A percentile compares a stretch with the other conserved stretches of the same genome.
phyloP scores from a whole-genome alignment of 305 asterid genomes.

The Salvia sclarea region DNA sequence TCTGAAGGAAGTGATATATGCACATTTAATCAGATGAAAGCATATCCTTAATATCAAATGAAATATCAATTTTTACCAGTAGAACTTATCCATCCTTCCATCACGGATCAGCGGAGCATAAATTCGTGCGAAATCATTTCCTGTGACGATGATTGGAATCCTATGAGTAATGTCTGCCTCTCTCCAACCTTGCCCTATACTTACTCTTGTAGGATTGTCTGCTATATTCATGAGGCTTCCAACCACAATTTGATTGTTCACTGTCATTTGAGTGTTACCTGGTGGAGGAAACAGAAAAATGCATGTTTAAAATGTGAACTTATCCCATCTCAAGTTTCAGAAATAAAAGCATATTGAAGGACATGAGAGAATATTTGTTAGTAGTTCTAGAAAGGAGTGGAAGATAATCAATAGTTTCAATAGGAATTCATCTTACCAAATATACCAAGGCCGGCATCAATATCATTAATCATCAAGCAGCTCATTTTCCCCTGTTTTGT shows the following conservation, averaged over 20 bases:
- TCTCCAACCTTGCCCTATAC: conserved; percentile 92
- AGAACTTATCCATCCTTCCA: conserved; percentile 96
- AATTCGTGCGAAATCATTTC: conserved; percentile 77
- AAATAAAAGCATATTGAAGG: neutral
- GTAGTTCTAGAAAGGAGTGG: neutral
- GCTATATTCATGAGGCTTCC: conserved; percentile 88
- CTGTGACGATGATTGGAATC: conserved; percentile 85
- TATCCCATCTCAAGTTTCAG: conserved; percentile 15
- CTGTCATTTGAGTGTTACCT: conserved; percentile 93
- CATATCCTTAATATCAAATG: conserved; percentile 5
- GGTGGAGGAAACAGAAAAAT: conserved; percentile 30
- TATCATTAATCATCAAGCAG: conserved; percentile 90
- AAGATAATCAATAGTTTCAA: conserved; percentile 7
- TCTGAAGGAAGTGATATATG: neutral
- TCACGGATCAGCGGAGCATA: conserved; percentile 93
- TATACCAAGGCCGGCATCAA: conserved; percentile 96
- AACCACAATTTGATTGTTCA: conserved; percentile 89
- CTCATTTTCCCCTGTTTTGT: conserved; percentile 86
- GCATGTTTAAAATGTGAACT: conserved; percentile 26
- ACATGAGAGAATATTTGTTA: neutral
- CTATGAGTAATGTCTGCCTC: conserved; percentile 67
- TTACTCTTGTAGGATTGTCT: conserved; percentile 92
- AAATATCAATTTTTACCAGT: conserved; percentile 53
- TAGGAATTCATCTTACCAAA: conserved; percentile 59
- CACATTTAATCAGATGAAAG: conserved; percentile 9